These are phyloP conservation scores for Fusarium sp. DNA, from an alignment of 2,329 filamentous ascomycete species.

Conservation along the genomic window DNA sequence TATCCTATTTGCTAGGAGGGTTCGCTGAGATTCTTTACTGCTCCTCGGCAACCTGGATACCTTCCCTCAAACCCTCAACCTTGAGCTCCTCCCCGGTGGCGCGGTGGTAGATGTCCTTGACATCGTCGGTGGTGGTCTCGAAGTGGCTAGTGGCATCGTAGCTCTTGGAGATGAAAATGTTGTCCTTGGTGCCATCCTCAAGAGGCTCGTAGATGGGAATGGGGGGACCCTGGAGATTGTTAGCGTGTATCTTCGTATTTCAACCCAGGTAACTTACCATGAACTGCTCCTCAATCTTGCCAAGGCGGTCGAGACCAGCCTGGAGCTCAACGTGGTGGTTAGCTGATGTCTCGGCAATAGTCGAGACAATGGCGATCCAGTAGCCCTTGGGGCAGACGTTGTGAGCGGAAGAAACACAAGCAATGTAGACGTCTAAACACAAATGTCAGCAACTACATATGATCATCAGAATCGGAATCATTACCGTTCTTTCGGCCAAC, in stretches of 20 bases:
- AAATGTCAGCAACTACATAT: conserved; percentile 6
- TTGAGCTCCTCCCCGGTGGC: conserved; percentile 85
- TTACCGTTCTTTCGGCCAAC: conserved; percentile 94
- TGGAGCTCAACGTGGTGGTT: conserved; percentile 98
- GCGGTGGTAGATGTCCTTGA: conserved; percentile 90
- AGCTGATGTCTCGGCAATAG: conserved; percentile 88
- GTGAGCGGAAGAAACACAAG: conserved; percentile 93
- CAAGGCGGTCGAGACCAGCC: conserved; percentile 90
- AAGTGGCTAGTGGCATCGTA: conserved; percentile 99
- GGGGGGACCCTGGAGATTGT: conserved; percentile 68
- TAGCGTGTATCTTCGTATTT: neutral
- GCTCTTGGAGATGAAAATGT: conserved; percentile 97
- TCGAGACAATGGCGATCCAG: conserved; percentile 98
- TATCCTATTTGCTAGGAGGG: neutral
- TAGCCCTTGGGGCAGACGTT: conserved; percentile 99
- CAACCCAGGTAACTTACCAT: conserved; percentile 65
- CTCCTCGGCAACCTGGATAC: conserved; percentile 76
- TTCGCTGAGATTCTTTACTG: conserved; percentile 49
- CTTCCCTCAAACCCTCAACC: conserved; percentile 87
- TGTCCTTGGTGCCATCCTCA: conserved; percentile 83
- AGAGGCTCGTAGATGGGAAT: conserved; percentile 95
- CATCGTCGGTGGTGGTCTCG: conserved; percentile 90
- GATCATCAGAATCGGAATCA: neutral
- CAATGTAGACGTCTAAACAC: conserved; percentile 87
- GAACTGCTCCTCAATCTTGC: conserved; percentile 95